A percentile compares a stretch with the other conserved stretches of the same genome.
These are phyloP conservation scores for Leccinellum albellum DNA, from an alignment of 768 basidiomycete species.

Conservation along the genomic window DNA sequence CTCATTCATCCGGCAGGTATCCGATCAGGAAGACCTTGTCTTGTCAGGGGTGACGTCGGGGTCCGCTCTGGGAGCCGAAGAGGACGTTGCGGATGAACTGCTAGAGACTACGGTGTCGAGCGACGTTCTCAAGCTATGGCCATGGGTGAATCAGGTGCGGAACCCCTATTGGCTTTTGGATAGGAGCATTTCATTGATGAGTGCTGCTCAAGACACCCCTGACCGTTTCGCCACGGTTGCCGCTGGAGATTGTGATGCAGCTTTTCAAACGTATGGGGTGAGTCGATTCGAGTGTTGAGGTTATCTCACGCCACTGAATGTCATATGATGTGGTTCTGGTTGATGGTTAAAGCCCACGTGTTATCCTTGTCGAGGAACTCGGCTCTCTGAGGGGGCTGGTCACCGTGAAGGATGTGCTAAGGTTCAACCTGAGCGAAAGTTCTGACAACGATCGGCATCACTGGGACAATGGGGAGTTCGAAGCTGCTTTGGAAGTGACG, in stretches of 20 bases:
- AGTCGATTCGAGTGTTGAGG: constrained; percentile 28
- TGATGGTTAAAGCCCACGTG: constrained; percentile 65
- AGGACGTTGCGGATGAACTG: constrained; percentile 63
- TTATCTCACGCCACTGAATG: neutral
- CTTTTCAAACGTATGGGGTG: constrained; percentile 98
- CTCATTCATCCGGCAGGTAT: constrained; percentile 53
- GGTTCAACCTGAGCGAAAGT: constrained; percentile 67
- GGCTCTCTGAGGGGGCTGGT: constrained; percentile 82
- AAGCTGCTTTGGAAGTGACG: constrained; percentile 57
- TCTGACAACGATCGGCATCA: constrained; percentile 45
- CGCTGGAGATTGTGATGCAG: constrained; percentile 96
- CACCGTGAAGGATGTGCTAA: constrained; percentile 94
- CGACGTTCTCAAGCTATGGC: constrained; percentile 66
- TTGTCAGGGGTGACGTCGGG: constrained; percentile 41
- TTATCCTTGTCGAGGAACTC: constrained; percentile 90
- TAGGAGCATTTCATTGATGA: constrained; percentile 2
- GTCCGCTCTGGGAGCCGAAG: constrained; percentile 57
- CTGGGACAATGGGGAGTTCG: constrained; percentile 64
- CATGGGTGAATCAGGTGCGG: constrained; percentile 91
- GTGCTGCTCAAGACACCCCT: constrained; percentile 70
- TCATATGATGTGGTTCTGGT: neutral
- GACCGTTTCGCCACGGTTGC: constrained; percentile 86
- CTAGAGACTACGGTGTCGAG: constrained; percentile 57
- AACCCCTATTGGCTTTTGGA: neutral
- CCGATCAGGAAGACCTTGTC: constrained; percentile 50